Evolutionary conservation across 177 flowering plant genomes (phyloP), one percentile per base, ranked within the genome.

Genomic region (Tripterygium wilfordii): DNA sequence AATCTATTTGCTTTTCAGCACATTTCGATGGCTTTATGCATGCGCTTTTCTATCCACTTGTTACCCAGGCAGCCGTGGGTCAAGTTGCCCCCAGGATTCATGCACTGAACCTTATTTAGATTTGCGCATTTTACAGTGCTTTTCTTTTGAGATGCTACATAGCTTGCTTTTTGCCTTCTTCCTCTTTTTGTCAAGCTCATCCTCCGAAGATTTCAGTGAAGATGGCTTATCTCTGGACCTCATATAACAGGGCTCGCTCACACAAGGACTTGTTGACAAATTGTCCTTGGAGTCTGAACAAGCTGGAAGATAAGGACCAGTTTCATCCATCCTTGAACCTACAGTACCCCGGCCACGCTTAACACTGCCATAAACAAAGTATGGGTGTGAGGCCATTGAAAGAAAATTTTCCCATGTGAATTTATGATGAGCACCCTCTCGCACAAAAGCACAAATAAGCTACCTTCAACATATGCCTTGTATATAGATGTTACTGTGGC

Each of bases 301-400:
- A 40, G 70, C 40, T 9, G 74, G 77, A 42, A 80, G 90, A 45
- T 76, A 87, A 14, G 97, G 97, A 38, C 96, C 97, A 6, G 91
- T 66, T 73, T 87, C 97, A 62, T 87, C 96, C 89, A 81, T 87
- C 58, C 94, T 78, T 28, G 97, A 75, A 13, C 97, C 96, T 18
- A 90, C 63, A n/a, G 78, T 61, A 48, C 97, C 97, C 71, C 45
- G 45, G 14, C 45, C 45, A 23, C 45, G 45, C 45, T 90, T 90
- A 21, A 51, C 69, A 77, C 97, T 90, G 78, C 31, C 61, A 69
- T 30, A 22, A 48, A 5, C 21, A 36, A 17, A 37, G 26, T 4
- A 42, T 13, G 36, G 37, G 48, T 40, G 31, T 27, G 26, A 51
- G 31, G 18, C 26, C 6, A n/a, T n/a, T n/a, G n/a, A n/a, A n/a